Evolutionary conservation across 1,284 basidiomycete genomes (phyloP).

Genomic region (Sporisorium reilianum): DNA sequence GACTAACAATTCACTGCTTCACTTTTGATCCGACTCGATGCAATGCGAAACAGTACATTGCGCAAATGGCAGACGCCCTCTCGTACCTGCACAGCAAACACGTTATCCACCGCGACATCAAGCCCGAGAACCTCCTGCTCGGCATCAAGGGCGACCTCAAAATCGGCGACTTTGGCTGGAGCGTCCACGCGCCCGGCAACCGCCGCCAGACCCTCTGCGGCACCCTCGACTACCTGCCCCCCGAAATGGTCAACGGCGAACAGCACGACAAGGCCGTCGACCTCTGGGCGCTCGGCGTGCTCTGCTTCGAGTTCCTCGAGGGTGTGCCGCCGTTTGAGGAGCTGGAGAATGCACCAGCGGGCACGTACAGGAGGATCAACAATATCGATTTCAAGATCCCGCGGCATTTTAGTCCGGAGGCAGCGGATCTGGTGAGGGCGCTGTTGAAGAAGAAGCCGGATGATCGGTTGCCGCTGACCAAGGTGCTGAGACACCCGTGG

Average conservation of each 20-base stretch:
- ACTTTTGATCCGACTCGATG: background rate
- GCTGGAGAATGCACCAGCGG: conserved; percentile 76
- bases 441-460: conserved; percentile 87
- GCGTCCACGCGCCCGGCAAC: conserved; percentile 94
- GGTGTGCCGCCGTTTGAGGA: conserved; percentile 92
- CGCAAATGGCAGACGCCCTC: conserved; percentile 98
- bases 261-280: conserved; percentile 91
- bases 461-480: conserved; percentile 81
- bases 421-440: conserved; percentile 69
- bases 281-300: conserved; percentile 95
- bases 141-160: conserved; percentile 97
- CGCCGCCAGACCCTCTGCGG: conserved; percentile 90
- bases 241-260: conserved; percentile 95
- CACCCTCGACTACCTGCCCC: conserved; percentile 95
- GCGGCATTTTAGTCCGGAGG: conserved; percentile 54
- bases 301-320: conserved; percentile 93
- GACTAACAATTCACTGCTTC: no score
- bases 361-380: conserved; percentile 62
- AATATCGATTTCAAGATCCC: conserved; percentile 63
- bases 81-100: conserved; percentile 94
- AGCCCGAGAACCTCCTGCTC: conserved; percentile 95
- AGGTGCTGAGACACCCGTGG: conserved; percentile 92
- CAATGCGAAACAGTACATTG: conserved; percentile 79
- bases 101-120: conserved; percentile 98
- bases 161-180: conserved; percentile 99